phyloP scores from a whole-genome alignment of 1,139 yeast species.

The Scheffersomyces parashehatae region DNA sequence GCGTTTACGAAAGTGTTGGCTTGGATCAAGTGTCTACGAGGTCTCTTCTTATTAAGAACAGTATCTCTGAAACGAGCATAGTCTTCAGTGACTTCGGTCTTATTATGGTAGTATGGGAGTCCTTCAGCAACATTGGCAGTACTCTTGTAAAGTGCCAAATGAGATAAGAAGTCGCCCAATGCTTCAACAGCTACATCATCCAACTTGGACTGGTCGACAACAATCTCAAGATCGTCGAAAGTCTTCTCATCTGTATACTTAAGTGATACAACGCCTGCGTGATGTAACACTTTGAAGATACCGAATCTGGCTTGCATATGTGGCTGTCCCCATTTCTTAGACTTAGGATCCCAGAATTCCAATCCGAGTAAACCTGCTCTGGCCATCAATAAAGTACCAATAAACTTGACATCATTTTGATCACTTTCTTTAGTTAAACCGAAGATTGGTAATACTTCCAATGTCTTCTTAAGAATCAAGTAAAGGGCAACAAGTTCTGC shows the following conservation, averaged over 20 bases:
- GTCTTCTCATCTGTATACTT: constrained; percentile 47
- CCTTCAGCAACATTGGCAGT: constrained; percentile 73
- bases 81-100: constrained; percentile 67
- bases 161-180: constrained; percentile 67
- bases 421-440: constrained; percentile 59
- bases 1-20: constrained; percentile 60
- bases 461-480: constrained; percentile 63
- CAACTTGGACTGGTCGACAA: constrained; percentile 61
- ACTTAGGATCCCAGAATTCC: constrained; percentile 83
- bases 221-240: constrained; percentile 59
- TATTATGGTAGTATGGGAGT: constrained; percentile 57
- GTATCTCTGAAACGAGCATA: constrained; percentile 64
- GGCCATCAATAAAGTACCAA: constrained; percentile 79
- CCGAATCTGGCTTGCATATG: constrained; percentile 93
- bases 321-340: constrained; percentile 91
- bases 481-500: constrained; percentile 89
- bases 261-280: constrained; percentile 66
- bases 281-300: constrained; percentile 71
- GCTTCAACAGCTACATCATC: constrained; percentile 70
- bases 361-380: constrained; percentile 82
- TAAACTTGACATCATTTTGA: constrained; percentile 62
- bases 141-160: constrained; percentile 75
- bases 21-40: constrained; percentile 82
- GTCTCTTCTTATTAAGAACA: constrained; percentile 70
- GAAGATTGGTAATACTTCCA: constrained; percentile 65